Evolutionary conservation across 2,329 filamentous ascomycete species (phyloP), one percentile per base, ranked within the genome.

Genomic region (Fusarium phyllophilum): DNA sequence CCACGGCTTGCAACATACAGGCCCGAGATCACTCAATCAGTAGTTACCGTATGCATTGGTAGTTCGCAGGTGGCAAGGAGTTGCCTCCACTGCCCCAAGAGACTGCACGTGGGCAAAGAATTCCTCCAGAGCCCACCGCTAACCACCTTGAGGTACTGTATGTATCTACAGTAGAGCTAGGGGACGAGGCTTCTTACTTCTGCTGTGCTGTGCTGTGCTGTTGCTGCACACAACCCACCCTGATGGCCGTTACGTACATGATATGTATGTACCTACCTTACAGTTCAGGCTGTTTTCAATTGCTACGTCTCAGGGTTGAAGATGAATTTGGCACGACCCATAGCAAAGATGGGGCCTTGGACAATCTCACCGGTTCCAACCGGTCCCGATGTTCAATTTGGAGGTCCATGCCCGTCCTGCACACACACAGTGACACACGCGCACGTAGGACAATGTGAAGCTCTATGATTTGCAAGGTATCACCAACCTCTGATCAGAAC

Each of bases 41-140:
- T 65, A n/a, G 41, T 42, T 44, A 24, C 42, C 15, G 10, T 29
- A 57, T 70, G 67, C 62, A 75, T 71, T 63, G 62, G 46, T 75
- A 69, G 65, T 61, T 62, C 56, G 74, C 46, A 70, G 60, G 64
- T 24, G 64, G 66, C 33, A 57, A 66, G 59, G 51, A 29, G 13
- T 49, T 29, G 60, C 46, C 60, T 29, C 26, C 26, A 29, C 26
- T 29, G 26, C 26, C 26, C 26, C 20, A 60, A 56, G 48, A 57
- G 59, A 65, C 52, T 71, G 71, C 76, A 78, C 75, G 76, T 78
- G 76, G 76, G 52, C 38, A 57, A 48, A 63, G 52, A 63, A 56
- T 61, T 56, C 62, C 56, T 56, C 33, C 48, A 51, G 31, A 34
- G 12, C n/a, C 22, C n/a, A 36, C 46, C 31, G 46, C 46, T 49